A percentile compares a stretch with the other conserved stretches of the same genome.
These are phyloP conservation scores for Fusarium dimerum DNA, from an alignment of 2,329 filamentous ascomycete genomes.

Conservation along the genomic window DNA sequence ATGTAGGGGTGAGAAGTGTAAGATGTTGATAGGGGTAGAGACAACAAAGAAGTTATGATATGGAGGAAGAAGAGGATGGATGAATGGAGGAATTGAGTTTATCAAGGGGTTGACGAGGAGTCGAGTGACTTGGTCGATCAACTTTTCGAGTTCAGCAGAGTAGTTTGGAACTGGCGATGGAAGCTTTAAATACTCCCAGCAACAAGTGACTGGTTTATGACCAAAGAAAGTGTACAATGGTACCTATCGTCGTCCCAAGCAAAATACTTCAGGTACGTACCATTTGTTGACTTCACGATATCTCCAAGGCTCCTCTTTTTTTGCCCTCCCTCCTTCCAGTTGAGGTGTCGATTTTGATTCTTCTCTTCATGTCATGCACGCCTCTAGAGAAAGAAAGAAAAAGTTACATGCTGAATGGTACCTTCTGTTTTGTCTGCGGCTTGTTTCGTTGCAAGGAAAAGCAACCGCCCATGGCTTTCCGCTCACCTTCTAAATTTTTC, in stretches of 20 bases:
- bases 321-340: too few species aligned
- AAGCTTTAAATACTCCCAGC: constrained; percentile 31
- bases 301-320: constrained; percentile 16
- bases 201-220: constrained; percentile 24
- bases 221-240: constrained; percentile 20
- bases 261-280: constrained; percentile 18
- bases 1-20: too few species aligned
- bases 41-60: constrained; percentile 12
- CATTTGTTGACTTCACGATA: constrained; percentile 12
- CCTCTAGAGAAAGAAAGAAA: too few species aligned
- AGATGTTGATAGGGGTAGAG: too few species aligned
- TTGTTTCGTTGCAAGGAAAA: too few species aligned
- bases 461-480: too few species aligned
- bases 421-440: too few species aligned
- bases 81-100: constrained; percentile 13
- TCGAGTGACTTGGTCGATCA: constrained; percentile 25
- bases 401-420: too few species aligned
- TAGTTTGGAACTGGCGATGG: constrained; percentile 26
- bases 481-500: too few species aligned
- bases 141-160: constrained; percentile 12
- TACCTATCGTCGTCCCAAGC: constrained; percentile 16
- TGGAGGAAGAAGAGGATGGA: constrained; percentile 7
- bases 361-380: constrained; percentile 22
- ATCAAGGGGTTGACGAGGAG: constrained; percentile 12
- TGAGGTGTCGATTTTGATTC: constrained; percentile 1